Base-by-base conservation (phyloP, 106 monocot species). In the Hemerocallis citrina region DNA sequence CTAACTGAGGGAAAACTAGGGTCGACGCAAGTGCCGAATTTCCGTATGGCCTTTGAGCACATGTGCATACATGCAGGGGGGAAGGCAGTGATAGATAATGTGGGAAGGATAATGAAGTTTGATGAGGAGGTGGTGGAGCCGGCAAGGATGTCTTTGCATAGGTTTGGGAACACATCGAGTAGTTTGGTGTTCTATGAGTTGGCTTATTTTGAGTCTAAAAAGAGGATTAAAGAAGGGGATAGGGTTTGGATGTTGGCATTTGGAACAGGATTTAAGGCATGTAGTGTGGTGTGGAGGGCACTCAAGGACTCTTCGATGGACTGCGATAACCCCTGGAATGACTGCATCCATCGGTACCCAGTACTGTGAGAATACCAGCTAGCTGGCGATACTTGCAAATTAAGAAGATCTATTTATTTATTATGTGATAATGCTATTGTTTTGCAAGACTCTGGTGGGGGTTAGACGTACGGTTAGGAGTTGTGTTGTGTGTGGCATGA, bases 151-250 rank as follows among this genome's bases (percentile, higher is more conserved):
- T 67, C 69, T 33, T 29, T 87, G 57, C 81, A 87, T 67, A 72
- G 82, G 66, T 87, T 87, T 68, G 86, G 86, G 40, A 87, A 87
- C 76, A 87, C 86, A 11, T 82, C 82, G 0, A 82, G 86, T 42
- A 82, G 86, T 21, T 22, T 82, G 52, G 70, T 87, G 23, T 87
- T 87, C 59, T 87, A 87, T 57, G 87, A 87, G 79, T 52, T 87
- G 7, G 79, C 78, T 1, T 87, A 87, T 59, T 79, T 82, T 59
- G 82, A 87, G 68, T 81, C 81, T 1, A 87, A 82, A 52, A 45
- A 20, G 20, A 65, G 78, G 79, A 19, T 87, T 46, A 67, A 55
- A 66, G 30, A 13, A 13, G 71, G 88, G 1, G 88, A 88, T 24
- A 57, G 76, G 54, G 57, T 88, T 16, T 88, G 83, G 88, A 83